These are phyloP conservation scores for Nidularia pulvinata DNA, from an alignment of 768 basidiomycete genomes.

Conservation along the genomic window DNA sequence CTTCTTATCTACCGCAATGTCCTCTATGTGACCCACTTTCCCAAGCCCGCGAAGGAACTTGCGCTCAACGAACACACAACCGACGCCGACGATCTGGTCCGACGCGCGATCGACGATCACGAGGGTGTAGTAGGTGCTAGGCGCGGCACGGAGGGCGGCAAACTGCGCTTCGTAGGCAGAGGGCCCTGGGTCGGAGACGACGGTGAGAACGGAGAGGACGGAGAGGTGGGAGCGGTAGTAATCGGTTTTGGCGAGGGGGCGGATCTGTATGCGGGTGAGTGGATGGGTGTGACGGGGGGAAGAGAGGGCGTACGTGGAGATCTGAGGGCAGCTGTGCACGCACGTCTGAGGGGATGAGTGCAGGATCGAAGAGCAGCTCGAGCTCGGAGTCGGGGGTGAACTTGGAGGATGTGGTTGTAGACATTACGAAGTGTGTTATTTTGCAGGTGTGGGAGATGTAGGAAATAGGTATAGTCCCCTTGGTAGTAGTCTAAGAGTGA, in stretches of 20 bases:
- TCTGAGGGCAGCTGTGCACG: slow-evolving; percentile 57
- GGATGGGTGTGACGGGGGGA: background rate
- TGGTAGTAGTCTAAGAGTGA: too few species aligned
- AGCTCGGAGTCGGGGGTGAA: slow-evolving; percentile 65
- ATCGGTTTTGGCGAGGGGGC: slow-evolving; percentile 88
- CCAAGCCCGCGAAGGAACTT: slow-evolving; percentile 92
- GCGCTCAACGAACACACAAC: slow-evolving; percentile 86
- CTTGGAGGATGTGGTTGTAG: slow-evolving; percentile 10
- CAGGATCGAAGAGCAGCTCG: slow-evolving; percentile 76
- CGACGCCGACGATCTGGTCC: slow-evolving; percentile 83
- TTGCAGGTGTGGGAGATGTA: too few species aligned
- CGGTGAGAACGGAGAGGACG: slow-evolving; percentile 80
- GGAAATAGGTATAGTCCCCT: too few species aligned
- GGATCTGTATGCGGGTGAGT: too few species aligned
- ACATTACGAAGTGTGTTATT: too few species aligned
- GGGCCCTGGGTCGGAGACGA: slow-evolving; percentile 65
- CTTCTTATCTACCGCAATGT: slow-evolving; percentile 89
- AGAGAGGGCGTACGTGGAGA: slow-evolving; percentile 52
- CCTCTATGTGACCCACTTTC: slow-evolving; percentile 94
- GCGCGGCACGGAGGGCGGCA: slow-evolving; percentile 48
- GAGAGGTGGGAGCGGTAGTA: slow-evolving; percentile 78
- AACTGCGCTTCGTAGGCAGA: slow-evolving; percentile 74
- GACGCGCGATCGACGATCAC: slow-evolving; percentile 78
- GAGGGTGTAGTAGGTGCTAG: slow-evolving; percentile 77
- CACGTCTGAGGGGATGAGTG: slow-evolving; percentile 69